These are phyloP conservation scores for Plasmodium inui DNA, from an alignment of 169 alveolate species.

Conservation along the genomic window DNA sequence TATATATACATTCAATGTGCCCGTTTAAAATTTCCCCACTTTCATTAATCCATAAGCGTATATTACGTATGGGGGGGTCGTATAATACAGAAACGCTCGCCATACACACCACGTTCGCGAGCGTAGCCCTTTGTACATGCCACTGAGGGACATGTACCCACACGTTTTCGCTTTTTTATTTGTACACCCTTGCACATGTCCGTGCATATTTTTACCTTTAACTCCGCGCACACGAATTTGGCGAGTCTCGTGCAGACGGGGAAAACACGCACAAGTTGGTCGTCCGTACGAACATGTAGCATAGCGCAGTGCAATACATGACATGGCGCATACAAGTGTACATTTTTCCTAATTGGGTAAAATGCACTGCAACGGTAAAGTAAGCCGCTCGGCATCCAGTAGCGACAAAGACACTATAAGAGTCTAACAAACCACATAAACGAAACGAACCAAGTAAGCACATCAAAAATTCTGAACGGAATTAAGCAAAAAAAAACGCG, in stretches of 20 bases:
- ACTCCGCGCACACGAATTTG: neutral
- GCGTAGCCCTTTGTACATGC: neutral
- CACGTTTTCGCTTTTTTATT: neutral
- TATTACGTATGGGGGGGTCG: neutral
- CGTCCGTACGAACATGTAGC: neutral
- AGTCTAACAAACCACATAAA: neutral
- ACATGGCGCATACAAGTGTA: neutral
- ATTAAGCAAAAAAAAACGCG: neutral
- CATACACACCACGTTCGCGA: neutral
- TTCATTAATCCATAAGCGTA: neutral
- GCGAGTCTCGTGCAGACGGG: neutral
- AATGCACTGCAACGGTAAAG: neutral
- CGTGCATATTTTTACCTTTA: constrained; percentile 16
- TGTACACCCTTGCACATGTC: neutral
- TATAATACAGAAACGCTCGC: neutral
- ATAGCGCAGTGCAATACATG: neutral
- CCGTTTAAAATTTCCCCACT: neutral
- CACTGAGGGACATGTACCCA: neutral
- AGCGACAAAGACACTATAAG: neutral
- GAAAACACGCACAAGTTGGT: neutral
- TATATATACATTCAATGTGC: neutral
- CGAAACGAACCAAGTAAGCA: neutral
- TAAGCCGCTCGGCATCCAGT: neutral
- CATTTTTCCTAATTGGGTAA: neutral
- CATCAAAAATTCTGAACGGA: neutral